phyloP scores from a whole-genome alignment of 2,329 filamentous ascomycete genomes.

The Botrytis galanthina region DNA sequence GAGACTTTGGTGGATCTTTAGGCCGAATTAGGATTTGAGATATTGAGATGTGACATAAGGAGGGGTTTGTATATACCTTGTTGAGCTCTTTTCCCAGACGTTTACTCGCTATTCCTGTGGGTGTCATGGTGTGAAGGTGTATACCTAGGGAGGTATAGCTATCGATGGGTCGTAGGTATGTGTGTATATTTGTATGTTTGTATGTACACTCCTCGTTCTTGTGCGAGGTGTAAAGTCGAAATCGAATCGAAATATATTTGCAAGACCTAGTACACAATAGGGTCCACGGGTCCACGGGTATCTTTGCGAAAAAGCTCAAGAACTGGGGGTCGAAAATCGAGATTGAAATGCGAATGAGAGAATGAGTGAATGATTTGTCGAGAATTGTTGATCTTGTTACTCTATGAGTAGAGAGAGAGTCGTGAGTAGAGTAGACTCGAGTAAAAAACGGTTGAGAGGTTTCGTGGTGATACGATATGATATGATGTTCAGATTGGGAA shows the following conservation, averaged over 20 bases:
- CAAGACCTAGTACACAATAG: background rate
- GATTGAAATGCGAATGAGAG: background rate
- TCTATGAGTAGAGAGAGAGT: background rate
- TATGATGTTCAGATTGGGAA: background rate
- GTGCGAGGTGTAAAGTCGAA: background rate
- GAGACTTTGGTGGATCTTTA: slow-evolving; percentile 37
- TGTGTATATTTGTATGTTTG: background rate
- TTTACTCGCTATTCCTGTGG: slow-evolving; percentile 47
- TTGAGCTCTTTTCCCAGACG: slow-evolving; percentile 58
- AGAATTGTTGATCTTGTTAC: background rate
- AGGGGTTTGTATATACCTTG: slow-evolving; percentile 45
- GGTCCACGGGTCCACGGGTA: background rate
- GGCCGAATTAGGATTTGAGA: background rate
- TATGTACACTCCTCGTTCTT: background rate
- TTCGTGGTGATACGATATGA: background rate
- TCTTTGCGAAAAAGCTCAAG: background rate
- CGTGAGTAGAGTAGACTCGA: background rate
- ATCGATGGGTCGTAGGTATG: background rate
- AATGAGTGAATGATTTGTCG: background rate
- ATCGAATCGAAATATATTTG: background rate
- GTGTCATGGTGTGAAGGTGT: background rate
- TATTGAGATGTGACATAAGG: background rate
- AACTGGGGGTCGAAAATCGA: too few relatives aligned
- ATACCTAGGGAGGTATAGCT: background rate
- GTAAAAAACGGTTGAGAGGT: background rate